Percentiles rank a stretch among this genome's conserved stretches.
These are phyloP conservation scores for Glycyrrhiza uralensis DNA, from an alignment of 306 rosid genomes.

Conservation along the genomic window DNA sequence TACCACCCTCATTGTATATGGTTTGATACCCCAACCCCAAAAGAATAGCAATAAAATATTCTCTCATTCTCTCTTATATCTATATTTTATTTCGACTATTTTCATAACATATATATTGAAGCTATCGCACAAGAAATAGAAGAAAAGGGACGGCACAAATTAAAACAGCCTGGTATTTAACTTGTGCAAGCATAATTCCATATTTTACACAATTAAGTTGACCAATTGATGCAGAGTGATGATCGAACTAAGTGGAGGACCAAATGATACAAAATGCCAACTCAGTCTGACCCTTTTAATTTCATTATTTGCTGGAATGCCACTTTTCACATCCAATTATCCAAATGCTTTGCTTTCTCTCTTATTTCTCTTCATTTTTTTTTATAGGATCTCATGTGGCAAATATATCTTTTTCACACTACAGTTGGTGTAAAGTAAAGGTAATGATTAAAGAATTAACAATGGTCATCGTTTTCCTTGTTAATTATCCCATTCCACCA, in stretches of 20 bases:
- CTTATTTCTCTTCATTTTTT: not conserved
- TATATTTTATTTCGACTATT: too few relatives aligned
- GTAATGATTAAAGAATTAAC: not conserved
- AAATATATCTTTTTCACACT: constrained; percentile 4
- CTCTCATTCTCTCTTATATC: too few relatives aligned
- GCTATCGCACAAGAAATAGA: not conserved
- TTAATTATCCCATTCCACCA: not conserved
- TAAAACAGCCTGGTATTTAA: not conserved
- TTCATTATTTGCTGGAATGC: constrained; percentile 16
- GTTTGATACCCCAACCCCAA: too few relatives aligned
- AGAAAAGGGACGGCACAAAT: constrained; percentile 4
- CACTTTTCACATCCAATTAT: constrained; percentile 10
- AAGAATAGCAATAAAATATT: too few relatives aligned
- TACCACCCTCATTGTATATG: too few relatives aligned
- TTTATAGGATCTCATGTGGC: not conserved
- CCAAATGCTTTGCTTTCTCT: not conserved
- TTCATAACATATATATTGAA: too few relatives aligned
- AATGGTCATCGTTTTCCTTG: not conserved
- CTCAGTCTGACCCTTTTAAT: constrained; percentile 12
- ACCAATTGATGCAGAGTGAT: constrained; percentile 33
- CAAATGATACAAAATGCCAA: constrained; percentile 39
- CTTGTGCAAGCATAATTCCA: constrained; percentile 11
- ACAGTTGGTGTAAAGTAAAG: not conserved
- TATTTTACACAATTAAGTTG: constrained; percentile 18
- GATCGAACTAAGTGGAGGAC: constrained; percentile 42